A percentile compares a stretch with the other conserved stretches of the same genome.
These are phyloP conservation scores for Beauveria caledonica DNA, from an alignment of 2,329 filamentous ascomycete species.

Conservation along the genomic window DNA sequence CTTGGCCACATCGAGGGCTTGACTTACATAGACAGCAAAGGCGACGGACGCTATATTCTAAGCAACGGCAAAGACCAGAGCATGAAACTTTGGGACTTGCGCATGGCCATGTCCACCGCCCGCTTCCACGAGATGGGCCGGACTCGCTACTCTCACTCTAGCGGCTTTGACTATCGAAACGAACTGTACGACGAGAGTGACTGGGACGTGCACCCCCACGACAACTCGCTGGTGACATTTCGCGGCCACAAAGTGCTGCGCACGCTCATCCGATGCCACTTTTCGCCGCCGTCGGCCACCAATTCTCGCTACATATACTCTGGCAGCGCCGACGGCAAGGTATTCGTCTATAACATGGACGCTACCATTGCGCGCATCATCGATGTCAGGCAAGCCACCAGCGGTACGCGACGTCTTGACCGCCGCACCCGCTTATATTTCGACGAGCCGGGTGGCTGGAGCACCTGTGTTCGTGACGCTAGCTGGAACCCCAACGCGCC, in stretches of 20 bases:
- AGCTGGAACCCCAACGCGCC: constrained; percentile 86
- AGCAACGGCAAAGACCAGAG: constrained; percentile 94
- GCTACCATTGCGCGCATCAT: constrained; percentile 72
- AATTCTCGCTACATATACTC: constrained; percentile 90
- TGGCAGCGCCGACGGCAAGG: constrained; percentile 80
- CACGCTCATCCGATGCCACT: constrained; percentile 91
- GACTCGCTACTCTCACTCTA: constrained; percentile 41
- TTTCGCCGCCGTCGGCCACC: constrained; percentile 77
- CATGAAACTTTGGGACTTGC: constrained; percentile 93
- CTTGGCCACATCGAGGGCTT: constrained; percentile 59
- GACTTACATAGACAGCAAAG: constrained; percentile 63
- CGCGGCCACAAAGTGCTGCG: constrained; percentile 81
- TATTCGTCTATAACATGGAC: constrained; percentile 91
- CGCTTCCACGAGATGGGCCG: constrained; percentile 50
- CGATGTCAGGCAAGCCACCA: constrained; percentile 66
- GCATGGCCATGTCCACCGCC: constrained; percentile 75
- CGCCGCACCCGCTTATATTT: constrained; percentile 47
- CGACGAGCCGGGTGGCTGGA: constrained; percentile 53
- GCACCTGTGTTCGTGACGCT: constrained; percentile 76
- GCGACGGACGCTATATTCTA: constrained; percentile 72
- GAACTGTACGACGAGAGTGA: constrained; percentile 55
- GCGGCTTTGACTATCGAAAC: constrained; percentile 68
- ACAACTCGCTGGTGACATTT: constrained; percentile 91
- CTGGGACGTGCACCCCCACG: constrained; percentile 59
- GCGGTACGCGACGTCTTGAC: constrained; percentile 49